Conservation (phyloP, 495 filamentous ascomycete species). For the Entonaema liquescens region DNA sequence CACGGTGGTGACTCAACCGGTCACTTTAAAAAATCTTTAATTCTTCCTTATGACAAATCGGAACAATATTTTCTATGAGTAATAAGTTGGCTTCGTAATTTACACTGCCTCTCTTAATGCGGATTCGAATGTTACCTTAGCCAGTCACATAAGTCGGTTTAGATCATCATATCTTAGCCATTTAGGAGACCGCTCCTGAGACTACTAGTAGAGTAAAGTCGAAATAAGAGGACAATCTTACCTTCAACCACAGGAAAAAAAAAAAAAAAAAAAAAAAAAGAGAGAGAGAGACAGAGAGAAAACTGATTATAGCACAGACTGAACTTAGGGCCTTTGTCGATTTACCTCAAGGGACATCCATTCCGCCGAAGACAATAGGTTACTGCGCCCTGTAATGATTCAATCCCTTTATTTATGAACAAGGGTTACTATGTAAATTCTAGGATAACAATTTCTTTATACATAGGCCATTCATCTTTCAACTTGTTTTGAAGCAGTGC, state of each 20-base stretch:
- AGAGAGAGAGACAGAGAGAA: too few species aligned
- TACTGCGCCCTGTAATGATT: not conserved
- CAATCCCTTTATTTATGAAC: not conserved
- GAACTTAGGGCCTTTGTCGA: not conserved
- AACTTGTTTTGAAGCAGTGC: slow-evolving; percentile 8
- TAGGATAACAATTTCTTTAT: slow-evolving; percentile 19
- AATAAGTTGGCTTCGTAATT: not conserved
- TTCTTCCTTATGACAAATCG: slow-evolving; percentile 1
- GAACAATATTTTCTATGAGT: not conserved
- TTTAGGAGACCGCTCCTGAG: not conserved
- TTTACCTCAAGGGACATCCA: not conserved
- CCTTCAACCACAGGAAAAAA: not conserved
- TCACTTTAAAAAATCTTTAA: not conserved
- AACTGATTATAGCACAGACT: not conserved
- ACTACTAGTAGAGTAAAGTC: not conserved
- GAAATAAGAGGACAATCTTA: not conserved
- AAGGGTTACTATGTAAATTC: slow-evolving; percentile 1
- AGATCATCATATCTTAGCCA: not conserved
- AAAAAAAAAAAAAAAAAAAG: too few species aligned
- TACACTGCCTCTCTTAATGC: not conserved
- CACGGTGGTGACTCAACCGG: slow-evolving; percentile 32
- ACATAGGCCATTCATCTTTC: not conserved
- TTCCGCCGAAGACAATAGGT: not conserved
- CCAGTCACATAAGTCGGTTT: not conserved
- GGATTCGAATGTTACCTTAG: not conserved